Base-by-base conservation (phyloP, 73 alveolate genomes). In the Blepharisma japonicum region DNA sequence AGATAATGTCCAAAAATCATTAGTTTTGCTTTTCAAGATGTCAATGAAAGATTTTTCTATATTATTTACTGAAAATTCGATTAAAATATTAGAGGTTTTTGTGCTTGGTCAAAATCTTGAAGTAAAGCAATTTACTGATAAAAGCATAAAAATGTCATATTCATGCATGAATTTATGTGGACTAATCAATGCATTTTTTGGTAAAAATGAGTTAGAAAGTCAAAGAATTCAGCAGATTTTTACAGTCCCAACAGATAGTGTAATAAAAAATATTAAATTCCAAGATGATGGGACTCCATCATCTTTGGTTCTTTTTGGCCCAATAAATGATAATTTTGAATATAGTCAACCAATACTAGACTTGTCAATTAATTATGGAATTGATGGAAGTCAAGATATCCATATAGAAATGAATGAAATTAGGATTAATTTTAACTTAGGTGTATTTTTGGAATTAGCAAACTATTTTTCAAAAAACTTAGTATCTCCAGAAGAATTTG, bases 71-170 rank as follows among this genome's bases (percentile, higher is more conserved):
- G 55, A 45, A 18, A 54, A 70, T 14, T 7, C 11, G 2, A 54
- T 7, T 11, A 9, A 25, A 39, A n/a, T 70, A 14, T n/a, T n/a
- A 18, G 66, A 70, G 4, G 14, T 70, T 0, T 9, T 45, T 7
- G 68, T n/a, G 2, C 11, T 47, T 47, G n/a, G 42, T 9, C 11
- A 9, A 9, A 45, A 25, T 14, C n/a, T 70, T n/a, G 25, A 70
- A 54, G n/a, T 45, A 54, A 70, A 7, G 2, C 11, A 70, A n/a
- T 70, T n/a, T 70, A 70, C 11, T 70, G 80, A 70, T 70, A 14
- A n/a, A 14, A 7, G 4, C n/a, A 18, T 45, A 25, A 54, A 38
- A 9, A 45, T 39, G 68, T 9, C 11, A 45, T 45, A 14, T 20
- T n/a, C 14, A 11, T 70, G 80, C 5, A 0, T 1, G 0, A n/a